These are phyloP conservation scores for Alternaria postmessia DNA, from an alignment of 2,329 filamentous ascomycete genomes.

Conservation along the genomic window DNA sequence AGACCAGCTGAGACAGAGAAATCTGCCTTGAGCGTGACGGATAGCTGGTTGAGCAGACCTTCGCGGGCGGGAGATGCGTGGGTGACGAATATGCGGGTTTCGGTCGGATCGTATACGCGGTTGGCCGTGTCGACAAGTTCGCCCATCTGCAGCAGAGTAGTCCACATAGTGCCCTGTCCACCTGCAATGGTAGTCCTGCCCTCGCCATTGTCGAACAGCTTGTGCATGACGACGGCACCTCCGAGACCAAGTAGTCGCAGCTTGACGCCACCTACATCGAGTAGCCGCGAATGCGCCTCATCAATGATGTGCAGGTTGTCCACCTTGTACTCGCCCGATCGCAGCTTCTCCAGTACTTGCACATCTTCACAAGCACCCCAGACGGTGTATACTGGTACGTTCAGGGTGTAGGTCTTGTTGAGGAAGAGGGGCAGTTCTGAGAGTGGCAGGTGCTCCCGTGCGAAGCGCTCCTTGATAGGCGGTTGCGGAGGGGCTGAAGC, in stretches of 20 bases:
- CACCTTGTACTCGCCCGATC: slow-evolving; percentile 97
- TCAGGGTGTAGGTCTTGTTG: slow-evolving; percentile 85
- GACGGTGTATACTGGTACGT: slow-evolving; percentile 97
- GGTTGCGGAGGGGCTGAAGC: slow-evolving; percentile 72
- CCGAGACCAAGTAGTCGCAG: slow-evolving; percentile 91
- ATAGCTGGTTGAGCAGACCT: slow-evolving; percentile 95
- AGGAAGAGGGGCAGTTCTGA: slow-evolving; percentile 92
- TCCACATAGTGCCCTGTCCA: slow-evolving; percentile 99
- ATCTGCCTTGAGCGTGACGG: slow-evolving; percentile 95
- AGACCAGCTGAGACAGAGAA: slow-evolving; percentile 97
- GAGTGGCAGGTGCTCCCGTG: slow-evolving; percentile 81
- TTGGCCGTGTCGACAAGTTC: slow-evolving; percentile 98
- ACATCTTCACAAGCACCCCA: slow-evolving; percentile 99
- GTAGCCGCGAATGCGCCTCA: slow-evolving; percentile 92
- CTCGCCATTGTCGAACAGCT: slow-evolving; percentile 98
- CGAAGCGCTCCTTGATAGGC: slow-evolving; percentile 82
- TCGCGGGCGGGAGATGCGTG: slow-evolving; percentile 96
- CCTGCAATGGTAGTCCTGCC: slow-evolving; percentile 97
- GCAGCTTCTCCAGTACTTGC: slow-evolving; percentile 94
- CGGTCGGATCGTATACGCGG: slow-evolving; percentile 96
- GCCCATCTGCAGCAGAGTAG: slow-evolving; percentile 95
- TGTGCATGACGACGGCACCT: slow-evolving; percentile 99
- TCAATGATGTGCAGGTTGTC: slow-evolving; percentile 98
- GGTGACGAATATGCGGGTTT: slow-evolving; percentile 95
- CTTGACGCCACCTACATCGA: slow-evolving; percentile 96